These are phyloP conservation scores for Passalora sequoiae DNA, from an alignment of 2,329 filamentous ascomycete species.

Conservation along the genomic window DNA sequence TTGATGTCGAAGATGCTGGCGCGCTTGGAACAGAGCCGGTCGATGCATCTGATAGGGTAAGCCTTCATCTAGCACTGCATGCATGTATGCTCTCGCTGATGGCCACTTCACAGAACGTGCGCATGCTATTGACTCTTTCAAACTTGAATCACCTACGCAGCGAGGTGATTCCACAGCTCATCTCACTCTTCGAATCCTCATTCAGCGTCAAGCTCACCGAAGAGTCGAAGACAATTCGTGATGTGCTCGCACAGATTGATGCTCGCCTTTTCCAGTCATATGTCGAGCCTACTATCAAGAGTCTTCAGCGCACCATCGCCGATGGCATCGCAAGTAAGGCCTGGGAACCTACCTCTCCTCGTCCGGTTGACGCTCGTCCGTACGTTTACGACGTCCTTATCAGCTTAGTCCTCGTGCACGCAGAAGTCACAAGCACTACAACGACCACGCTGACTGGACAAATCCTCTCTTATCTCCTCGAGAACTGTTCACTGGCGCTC, in stretches of 20 bases:
- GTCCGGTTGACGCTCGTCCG: conserved; percentile 69
- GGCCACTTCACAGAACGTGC: conserved; percentile 46
- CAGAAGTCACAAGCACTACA: conserved; percentile 42
- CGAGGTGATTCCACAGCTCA: conserved; percentile 79
- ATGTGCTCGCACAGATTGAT: conserved; percentile 87
- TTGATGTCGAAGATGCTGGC: conserved; percentile 32
- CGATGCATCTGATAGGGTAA: conserved; percentile 51
- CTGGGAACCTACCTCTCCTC: conserved; percentile 52
- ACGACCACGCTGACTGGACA: conserved; percentile 69
- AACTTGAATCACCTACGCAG: conserved; percentile 81
- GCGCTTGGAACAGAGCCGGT: conserved; percentile 44
- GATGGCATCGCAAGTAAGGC: conserved; percentile 63
- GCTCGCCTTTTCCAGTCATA: conserved; percentile 87
- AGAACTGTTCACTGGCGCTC: conserved; percentile 73
- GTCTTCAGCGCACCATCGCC: conserved; percentile 64
- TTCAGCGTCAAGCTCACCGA: conserved; percentile 94
- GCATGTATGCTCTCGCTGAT: neutral
- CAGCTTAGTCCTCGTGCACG: conserved; percentile 82
- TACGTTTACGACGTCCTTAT: conserved; percentile 89
- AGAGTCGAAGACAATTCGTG: conserved; percentile 84
- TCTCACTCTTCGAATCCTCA: conserved; percentile 84
- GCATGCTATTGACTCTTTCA: conserved; percentile 87
- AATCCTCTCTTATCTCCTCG: conserved; percentile 80
- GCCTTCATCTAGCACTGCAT: conserved; percentile 15
- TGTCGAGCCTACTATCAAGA: conserved; percentile 68